Evolutionary conservation across 352 stramenopile genomes (phyloP).

Genomic region (Globisporangium lucens): DNA sequence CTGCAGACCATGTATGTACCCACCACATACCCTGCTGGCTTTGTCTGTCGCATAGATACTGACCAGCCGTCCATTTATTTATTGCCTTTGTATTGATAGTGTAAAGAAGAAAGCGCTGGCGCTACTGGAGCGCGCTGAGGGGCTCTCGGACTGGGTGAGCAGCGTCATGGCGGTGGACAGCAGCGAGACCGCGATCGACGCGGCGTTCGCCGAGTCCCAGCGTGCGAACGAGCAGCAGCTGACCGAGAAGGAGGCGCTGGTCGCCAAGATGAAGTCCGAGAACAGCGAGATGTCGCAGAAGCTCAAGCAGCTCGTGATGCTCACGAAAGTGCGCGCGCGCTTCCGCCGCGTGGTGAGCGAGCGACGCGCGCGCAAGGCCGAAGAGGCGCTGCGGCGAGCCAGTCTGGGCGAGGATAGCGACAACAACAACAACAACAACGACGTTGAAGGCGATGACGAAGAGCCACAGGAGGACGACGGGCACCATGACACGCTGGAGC

Average conservation of each 20-base stretch:
- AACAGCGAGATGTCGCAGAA: slow-evolving; percentile 58
- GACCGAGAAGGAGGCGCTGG: slow-evolving; percentile 56
- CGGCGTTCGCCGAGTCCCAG: slow-evolving; percentile 49
- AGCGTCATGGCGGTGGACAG: slow-evolving; percentile 33
- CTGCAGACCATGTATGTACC: slow-evolving; percentile 63
- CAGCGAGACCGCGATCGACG: slow-evolving; percentile 31
- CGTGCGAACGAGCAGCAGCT: slow-evolving; percentile 35
- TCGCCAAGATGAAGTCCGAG: slow-evolving; percentile 56
- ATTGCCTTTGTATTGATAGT: slow-evolving; percentile 13
- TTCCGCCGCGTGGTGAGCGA: slow-evolving; percentile 49
- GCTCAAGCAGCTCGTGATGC: slow-evolving; percentile 57
- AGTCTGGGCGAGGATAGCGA: slow-evolving; percentile 13
- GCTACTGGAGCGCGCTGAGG: slow-evolving; percentile 71
- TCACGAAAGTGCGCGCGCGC: slow-evolving; percentile 52
- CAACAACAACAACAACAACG: slow-evolving; percentile 15
- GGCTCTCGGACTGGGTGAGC: slow-evolving; percentile 57
- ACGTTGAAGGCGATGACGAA: slow-evolving; percentile 16
- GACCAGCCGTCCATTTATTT: not conserved
- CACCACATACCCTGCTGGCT: not conserved
- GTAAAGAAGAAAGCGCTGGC: slow-evolving; percentile 77
- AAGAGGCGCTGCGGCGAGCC: slow-evolving; percentile 19
- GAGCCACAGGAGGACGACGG: slow-evolving; percentile 14
- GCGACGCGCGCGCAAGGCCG: slow-evolving; percentile 45
- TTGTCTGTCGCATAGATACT: not conserved
- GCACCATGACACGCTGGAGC: not conserved